A percentile compares a stretch with the other conserved stretches of the same genome.
Conservation (phyloP, 345 rosid species). For the Brassica nigra region DNA sequence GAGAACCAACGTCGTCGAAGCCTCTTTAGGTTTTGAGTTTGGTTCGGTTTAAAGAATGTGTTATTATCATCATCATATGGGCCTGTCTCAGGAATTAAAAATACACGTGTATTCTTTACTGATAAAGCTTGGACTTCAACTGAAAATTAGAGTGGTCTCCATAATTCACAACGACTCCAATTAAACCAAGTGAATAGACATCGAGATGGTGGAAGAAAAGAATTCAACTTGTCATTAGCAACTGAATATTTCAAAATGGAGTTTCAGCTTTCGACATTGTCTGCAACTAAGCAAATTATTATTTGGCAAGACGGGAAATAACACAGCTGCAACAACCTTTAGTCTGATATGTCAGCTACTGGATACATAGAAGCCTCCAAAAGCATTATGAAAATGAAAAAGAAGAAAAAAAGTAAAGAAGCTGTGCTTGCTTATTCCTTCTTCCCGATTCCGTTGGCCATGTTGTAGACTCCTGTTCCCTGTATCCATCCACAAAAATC, state of each 20-base stretch:
- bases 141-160: too few species aligned
- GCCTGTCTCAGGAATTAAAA: neutral
- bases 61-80: neutral
- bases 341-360: conserved; percentile 20
- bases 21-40: conserved; percentile 13
- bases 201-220: neutral
- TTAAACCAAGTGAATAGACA: too few species aligned
- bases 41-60: neutral
- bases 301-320: neutral
- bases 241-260: too few species aligned
- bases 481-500: conserved; percentile 34
- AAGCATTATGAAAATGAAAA: neutral
- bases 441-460: conserved; percentile 85
- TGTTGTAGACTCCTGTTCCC: conserved; percentile 87
- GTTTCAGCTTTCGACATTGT: neutral
- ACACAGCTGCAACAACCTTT: neutral
- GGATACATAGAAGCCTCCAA: conserved; percentile 27
- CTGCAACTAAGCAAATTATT: neutral
- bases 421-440: conserved; percentile 57
- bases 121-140: too few species aligned
- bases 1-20: neutral
- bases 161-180: too few species aligned
- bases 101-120: too few species aligned
- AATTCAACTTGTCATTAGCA: neutral
- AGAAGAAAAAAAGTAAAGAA: neutral